Percentiles rank a stretch among this genome's conserved stretches.
Evolutionary conservation across 306 rosid genomes (phyloP).

Genomic region (Gleditsia sinensis): DNA sequence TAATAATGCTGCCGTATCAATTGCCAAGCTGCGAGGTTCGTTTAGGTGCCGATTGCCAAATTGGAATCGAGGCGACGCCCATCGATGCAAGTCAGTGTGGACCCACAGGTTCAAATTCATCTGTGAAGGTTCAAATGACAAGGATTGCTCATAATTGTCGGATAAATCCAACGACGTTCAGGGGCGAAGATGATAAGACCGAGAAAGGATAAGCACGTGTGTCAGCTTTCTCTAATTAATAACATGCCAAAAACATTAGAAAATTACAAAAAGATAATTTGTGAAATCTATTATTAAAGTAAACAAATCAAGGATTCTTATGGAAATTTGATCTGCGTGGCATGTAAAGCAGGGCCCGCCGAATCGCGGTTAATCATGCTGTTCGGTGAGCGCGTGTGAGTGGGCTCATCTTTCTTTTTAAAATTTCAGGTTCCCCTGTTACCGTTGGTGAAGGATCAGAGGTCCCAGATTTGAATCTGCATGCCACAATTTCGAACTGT

Average conservation of each 20-base stretch:
- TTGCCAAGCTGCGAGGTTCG: too few relatives aligned
- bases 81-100: too few relatives aligned
- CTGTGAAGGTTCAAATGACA: slow-evolving; percentile 30
- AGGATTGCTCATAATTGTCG: slow-evolving; percentile 43
- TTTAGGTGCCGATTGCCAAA: too few relatives aligned
- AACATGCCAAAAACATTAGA: background rate
- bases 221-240: slow-evolving; percentile 48
- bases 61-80: too few relatives aligned
- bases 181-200: slow-evolving; percentile 49
- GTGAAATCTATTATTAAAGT: background rate
- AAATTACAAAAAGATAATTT: background rate
- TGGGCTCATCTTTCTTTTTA: slow-evolving; percentile 45
- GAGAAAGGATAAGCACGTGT: slow-evolving; percentile 54
- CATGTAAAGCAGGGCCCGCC: slow-evolving; percentile 34
- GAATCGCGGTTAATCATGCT: slow-evolving; percentile 17
- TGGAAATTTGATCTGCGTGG: slow-evolving; percentile 1
- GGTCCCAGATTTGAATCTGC: slow-evolving; percentile 44
- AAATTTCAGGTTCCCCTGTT: slow-evolving; percentile 36
- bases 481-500: slow-evolving; percentile 17
- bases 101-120: slow-evolving; percentile 20
- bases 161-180: slow-evolving; percentile 34
- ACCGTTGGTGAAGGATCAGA: slow-evolving; percentile 51
- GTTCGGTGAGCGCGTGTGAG: slow-evolving; percentile 30
- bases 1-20: too few relatives aligned
- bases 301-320: background rate